Base-by-base conservation (phyloP, 495 filamentous ascomycete genomes). In the Trichoderma reesei region DNA sequence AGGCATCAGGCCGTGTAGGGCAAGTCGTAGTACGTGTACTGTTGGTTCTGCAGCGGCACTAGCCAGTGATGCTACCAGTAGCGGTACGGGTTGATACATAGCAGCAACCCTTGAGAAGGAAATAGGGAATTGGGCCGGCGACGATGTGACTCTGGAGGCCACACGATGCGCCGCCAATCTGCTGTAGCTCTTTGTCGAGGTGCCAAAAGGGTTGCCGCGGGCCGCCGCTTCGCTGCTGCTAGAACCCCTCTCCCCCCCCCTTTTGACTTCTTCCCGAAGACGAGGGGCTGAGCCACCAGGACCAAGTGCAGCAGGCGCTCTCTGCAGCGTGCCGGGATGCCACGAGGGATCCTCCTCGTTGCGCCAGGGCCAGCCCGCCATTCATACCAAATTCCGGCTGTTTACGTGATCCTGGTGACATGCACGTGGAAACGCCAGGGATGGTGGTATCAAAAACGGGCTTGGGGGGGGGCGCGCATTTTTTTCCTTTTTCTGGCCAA, bases 201-300 rank as follows among this genome's bases (percentile, higher is more conserved):
- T 31, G 8, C 26, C 34, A 34, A 56, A 11, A 14, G 51, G 18
- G n/a, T n/a, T 56, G 51, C 51, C 51, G 51, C 51, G 51, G 51
- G 51, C 51, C 51, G 51, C 51, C 51, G 51, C 51, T 56, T 56
- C 51, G 31, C 51, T 56, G 31, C 51, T 56, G 51, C 51, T 56
- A 34, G 51, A 56, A 56, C 4, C 51, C 16, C 13, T 10, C 51
- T n/a, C n/a, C n/a, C n/a, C n/a, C n/a, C n/a, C n/a, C n/a, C n/a
- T n/a, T 34, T 10, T 56, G 51, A 26, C 51, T 34, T 56, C 51
- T 56, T 34, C 51, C 51, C 51, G 51, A 9, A n/a, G 11, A 56
- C 42, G 37, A 39, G 37, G 37, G 37, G 5, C 37, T 39, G n/a
- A 39, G 37, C 37, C 37, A 39, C 37, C 37, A 39, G 37, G 4